Evolutionary conservation across 2,329 filamentous ascomycete genomes (phyloP).

Genomic region (Beauveria asiatica): DNA sequence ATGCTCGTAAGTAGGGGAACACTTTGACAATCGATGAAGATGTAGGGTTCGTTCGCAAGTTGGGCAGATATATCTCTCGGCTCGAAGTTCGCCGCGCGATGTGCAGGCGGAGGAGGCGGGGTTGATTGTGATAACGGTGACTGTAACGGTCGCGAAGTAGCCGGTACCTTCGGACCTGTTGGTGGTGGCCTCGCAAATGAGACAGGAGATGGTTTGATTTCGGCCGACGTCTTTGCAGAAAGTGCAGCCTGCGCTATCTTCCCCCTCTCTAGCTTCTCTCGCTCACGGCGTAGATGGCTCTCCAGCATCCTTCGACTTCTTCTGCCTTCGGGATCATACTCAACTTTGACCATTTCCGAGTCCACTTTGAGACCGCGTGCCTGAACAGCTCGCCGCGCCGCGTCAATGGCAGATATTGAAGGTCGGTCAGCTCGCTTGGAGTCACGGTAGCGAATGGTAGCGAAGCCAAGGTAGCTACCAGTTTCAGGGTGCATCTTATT

Average conservation of each 20-base stretch:
- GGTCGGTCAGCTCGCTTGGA: conserved; percentile 36
- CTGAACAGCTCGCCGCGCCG: conserved; percentile 72
- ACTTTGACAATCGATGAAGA: conserved; percentile 79
- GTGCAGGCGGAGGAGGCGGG: conserved; percentile 17
- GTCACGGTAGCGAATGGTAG: conserved; percentile 83
- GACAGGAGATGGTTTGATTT: conserved; percentile 25
- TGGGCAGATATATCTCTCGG: conserved; percentile 56
- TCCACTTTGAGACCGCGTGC: conserved; percentile 74
- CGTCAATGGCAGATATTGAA: conserved; percentile 61
- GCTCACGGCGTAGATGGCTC: conserved; percentile 60
- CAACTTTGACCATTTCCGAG: conserved; percentile 66
- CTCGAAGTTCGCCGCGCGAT: conserved; percentile 48
- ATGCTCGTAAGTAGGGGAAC: conserved; percentile 84
- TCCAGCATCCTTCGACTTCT: conserved; percentile 74
- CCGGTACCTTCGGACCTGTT: conserved; percentile 79
- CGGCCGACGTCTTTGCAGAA: conserved; percentile 27
- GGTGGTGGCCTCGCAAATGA: conserved; percentile 51
- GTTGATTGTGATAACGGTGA: conserved; percentile 39
- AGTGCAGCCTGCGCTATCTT: conserved; percentile 22
- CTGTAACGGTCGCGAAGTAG: neutral
- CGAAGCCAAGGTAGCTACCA: conserved; percentile 88
- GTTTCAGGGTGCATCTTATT: conserved; percentile 95
- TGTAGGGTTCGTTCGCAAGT: conserved; percentile 73
- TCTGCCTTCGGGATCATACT: conserved; percentile 81
- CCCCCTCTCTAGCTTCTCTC: conserved; percentile 46